Evolutionary conservation across 768 basidiomycete species (phyloP).

Genomic region (Lactarius akahatsu): DNA sequence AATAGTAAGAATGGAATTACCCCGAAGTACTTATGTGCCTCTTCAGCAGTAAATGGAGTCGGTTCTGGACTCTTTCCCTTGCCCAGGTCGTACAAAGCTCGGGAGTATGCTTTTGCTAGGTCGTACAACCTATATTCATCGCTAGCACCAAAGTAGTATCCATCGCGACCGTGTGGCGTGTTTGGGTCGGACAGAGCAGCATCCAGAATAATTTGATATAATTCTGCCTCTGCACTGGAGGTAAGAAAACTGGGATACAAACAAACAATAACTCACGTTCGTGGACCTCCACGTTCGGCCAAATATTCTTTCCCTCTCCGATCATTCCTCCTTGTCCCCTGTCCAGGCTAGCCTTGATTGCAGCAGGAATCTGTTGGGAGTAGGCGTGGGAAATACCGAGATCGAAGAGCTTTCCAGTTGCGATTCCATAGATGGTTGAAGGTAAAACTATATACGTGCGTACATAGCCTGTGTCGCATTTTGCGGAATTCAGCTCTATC

Average conservation of each 20-base stretch:
- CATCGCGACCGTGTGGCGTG: slow-evolving; percentile 37
- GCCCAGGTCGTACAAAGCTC: slow-evolving; percentile 37
- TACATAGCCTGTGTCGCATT: slow-evolving; percentile 42
- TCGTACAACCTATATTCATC: slow-evolving; percentile 38
- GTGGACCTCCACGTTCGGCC: slow-evolving; percentile 57
- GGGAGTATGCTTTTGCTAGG: slow-evolving; percentile 41
- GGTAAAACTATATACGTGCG: slow-evolving; percentile 54
- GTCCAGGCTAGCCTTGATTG: slow-evolving; percentile 46
- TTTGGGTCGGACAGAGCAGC: slow-evolving; percentile 33
- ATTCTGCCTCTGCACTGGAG: slow-evolving; percentile 40
- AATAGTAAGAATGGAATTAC: slow-evolving; percentile 1
- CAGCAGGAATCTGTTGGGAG: slow-evolving; percentile 51
- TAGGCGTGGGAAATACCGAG: slow-evolving; percentile 52
- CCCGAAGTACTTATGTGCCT: slow-evolving; percentile 42
- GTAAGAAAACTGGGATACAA: not conserved
- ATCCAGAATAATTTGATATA: slow-evolving; percentile 46
- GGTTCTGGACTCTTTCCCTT: slow-evolving; percentile 39
- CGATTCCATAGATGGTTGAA: slow-evolving; percentile 59
- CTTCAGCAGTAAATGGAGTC: slow-evolving; percentile 45
- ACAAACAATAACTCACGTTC: slow-evolving; percentile 41
- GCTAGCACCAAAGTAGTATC: slow-evolving; percentile 39
- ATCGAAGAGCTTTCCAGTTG: slow-evolving; percentile 47
- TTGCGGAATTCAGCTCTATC: not conserved
- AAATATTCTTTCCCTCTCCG: slow-evolving; percentile 57
- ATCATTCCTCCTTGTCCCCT: slow-evolving; percentile 54